phyloP scores from a whole-genome alignment of 495 filamentous ascomycete genomes.

The Tetracladium marchalianum region DNA sequence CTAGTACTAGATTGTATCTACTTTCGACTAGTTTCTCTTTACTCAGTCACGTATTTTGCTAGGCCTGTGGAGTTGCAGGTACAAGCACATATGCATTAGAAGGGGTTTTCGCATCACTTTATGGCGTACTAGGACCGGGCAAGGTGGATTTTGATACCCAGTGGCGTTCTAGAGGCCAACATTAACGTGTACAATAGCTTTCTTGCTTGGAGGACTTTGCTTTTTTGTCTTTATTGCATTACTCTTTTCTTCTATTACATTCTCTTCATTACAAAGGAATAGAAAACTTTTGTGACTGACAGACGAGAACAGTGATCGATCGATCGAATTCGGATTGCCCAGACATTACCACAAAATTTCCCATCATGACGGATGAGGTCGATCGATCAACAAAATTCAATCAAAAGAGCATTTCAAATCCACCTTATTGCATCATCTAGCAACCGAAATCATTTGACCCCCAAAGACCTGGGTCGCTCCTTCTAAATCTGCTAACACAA shows the following conservation, averaged over 20 bases:
- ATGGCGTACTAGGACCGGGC: slow-evolving; percentile 11
- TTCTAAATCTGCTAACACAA: slow-evolving; percentile 3
- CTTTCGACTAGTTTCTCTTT: not conserved
- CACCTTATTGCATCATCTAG: not conserved
- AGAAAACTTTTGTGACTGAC: slow-evolving; percentile 13
- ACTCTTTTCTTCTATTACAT: slow-evolving; percentile 7
- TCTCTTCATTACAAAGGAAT: not conserved
- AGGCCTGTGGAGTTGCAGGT: not conserved
- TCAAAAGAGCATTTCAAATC: not conserved
- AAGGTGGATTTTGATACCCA: slow-evolving; percentile 16
- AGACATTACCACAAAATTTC: not conserved
- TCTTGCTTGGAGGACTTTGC: not conserved
- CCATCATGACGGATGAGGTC: slow-evolving; percentile 5
- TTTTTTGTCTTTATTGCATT: not conserved
- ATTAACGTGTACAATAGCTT: slow-evolving; percentile 14
- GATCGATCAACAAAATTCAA: slow-evolving; percentile 10
- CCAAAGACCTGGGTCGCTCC: not conserved
- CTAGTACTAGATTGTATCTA: not conserved
- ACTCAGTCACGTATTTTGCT: not conserved
- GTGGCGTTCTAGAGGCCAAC: slow-evolving; percentile 6
- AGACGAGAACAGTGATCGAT: slow-evolving; percentile 16
- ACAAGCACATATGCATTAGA: not conserved
- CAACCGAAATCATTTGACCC: not conserved
- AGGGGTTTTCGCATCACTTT: slow-evolving; percentile 1
- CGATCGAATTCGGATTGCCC: not conserved